Conservation (phyloP, 2,329 filamentous ascomycete genomes). For the Diaporthe vexans region DNA sequence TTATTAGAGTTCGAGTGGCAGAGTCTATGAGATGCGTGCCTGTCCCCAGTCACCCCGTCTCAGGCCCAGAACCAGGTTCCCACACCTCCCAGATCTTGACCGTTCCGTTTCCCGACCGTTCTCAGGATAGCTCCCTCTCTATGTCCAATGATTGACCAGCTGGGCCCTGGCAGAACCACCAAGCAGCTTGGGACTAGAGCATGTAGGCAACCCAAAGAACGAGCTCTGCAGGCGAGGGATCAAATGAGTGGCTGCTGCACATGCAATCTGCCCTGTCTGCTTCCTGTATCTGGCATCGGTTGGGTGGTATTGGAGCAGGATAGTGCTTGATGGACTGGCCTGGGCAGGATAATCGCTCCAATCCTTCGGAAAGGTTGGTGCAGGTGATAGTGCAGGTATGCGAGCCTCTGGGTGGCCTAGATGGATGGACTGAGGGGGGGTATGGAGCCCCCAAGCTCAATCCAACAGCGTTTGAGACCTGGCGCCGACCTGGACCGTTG, state of each 20-base stretch:
- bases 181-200: slow-evolving; percentile 13
- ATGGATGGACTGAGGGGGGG: too few relatives aligned
- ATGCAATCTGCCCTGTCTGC: neutral
- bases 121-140: neutral
- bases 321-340: neutral
- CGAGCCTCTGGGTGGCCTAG: too few relatives aligned
- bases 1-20: slow-evolving; percentile 18
- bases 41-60: neutral
- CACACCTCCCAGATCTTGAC: slow-evolving; percentile 8
- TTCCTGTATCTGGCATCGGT: slow-evolving; percentile 15
- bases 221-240: neutral
- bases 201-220: slow-evolving; percentile 6
- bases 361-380: slow-evolving; percentile 11
- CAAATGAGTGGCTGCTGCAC: slow-evolving; percentile 20
- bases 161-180: neutral
- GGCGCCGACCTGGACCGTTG: slow-evolving; percentile 1
- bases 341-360: neutral
- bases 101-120: slow-evolving; percentile 20
- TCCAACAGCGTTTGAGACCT: slow-evolving; percentile 1
- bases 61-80: neutral
- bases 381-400: slow-evolving; percentile 13
- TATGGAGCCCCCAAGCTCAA: neutral
- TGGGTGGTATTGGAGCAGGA: slow-evolving; percentile 15
- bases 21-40: slow-evolving; percentile 23
- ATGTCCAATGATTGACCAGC: neutral